Percentiles rank a stretch among this genome's conserved stretches.
Evolutionary conservation across 768 basidiomycete genomes (phyloP).

Genomic region (Leccinum incarnatum): DNA sequence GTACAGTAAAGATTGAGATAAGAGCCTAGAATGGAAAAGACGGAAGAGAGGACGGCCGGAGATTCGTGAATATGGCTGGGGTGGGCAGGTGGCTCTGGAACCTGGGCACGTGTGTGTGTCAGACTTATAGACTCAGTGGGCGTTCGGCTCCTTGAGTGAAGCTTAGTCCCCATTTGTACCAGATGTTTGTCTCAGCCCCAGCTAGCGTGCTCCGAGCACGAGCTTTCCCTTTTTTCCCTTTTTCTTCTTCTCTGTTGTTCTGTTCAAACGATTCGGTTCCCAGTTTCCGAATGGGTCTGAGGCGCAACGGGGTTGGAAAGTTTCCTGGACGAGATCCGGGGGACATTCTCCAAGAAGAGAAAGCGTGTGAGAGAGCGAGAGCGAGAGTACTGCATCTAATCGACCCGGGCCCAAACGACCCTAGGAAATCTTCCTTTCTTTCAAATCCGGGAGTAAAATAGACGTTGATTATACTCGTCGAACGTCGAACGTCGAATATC

Average conservation of each 20-base stretch:
- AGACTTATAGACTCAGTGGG: neutral
- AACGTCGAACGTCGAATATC: constrained; percentile 7
- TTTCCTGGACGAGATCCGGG: constrained; percentile 6
- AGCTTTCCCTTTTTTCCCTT: neutral
- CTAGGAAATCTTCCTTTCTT: neutral
- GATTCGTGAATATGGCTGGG: neutral
- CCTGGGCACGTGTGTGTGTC: neutral
- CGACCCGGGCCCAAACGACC: constrained; percentile 11
- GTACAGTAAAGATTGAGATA: neutral
- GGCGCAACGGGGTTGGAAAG: constrained; percentile 3
- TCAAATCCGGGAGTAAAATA: constrained; percentile 2
- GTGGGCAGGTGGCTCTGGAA: neutral
- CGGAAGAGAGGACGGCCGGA: neutral
- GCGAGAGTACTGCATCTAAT: neutral
- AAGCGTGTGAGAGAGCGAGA: neutral
- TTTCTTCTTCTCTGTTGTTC: neutral
- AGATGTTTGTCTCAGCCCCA: neutral
- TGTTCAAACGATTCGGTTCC: constrained; percentile 3
- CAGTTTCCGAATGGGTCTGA: constrained; percentile 22
- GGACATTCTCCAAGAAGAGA: neutral
- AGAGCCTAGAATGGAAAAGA: neutral
- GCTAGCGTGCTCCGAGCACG: constrained; percentile 17
- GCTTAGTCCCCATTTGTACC: neutral
- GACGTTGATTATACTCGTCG: constrained; percentile 13
- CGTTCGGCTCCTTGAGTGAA: neutral